Percentiles rank a stretch among this genome's conserved stretches.
Conservation (phyloP, 1,284 basidiomycete species). For the Ceratobasidium theobromae region DNA sequence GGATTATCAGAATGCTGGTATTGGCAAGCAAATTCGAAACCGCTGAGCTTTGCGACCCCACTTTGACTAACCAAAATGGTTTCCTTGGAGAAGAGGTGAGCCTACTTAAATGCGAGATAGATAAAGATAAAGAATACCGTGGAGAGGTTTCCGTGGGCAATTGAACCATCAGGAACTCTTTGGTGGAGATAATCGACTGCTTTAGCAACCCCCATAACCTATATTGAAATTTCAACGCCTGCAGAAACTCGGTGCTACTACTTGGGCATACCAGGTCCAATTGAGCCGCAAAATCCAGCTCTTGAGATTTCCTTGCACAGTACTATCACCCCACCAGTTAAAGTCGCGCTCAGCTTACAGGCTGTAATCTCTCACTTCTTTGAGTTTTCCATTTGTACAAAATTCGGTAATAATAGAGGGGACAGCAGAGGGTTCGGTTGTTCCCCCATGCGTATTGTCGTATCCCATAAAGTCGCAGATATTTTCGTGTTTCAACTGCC, state of each 20-base stretch:
- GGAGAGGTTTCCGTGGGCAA: not conserved
- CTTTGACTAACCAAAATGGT: not conserved
- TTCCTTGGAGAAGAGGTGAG: constrained; percentile 1
- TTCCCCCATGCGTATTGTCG: not conserved
- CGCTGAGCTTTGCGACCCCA: not conserved
- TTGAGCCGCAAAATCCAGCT: not conserved
- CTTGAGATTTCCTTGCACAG: not conserved
- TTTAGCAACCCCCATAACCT: not conserved
- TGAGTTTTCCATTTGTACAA: not conserved
- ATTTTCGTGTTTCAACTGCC: not conserved
- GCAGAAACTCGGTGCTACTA: too few species aligned
- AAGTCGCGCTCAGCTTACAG: not conserved
- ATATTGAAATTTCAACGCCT: too few species aligned
- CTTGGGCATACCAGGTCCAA: not conserved
- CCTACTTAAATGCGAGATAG: too few species aligned
- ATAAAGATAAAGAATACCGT: not conserved
- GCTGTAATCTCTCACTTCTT: not conserved
- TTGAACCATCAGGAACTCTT: not conserved
- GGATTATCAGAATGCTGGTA: constrained; percentile 5
- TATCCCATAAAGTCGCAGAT: not conserved
- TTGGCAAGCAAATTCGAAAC: constrained; percentile 25
- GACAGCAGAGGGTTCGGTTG: not conserved
- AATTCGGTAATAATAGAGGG: not conserved
- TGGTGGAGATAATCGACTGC: not conserved
- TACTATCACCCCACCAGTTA: not conserved